phyloP scores from a whole-genome alignment of 225 moss, liverwort and hornwort genomes.

The Sphagnum contortum region DNA sequence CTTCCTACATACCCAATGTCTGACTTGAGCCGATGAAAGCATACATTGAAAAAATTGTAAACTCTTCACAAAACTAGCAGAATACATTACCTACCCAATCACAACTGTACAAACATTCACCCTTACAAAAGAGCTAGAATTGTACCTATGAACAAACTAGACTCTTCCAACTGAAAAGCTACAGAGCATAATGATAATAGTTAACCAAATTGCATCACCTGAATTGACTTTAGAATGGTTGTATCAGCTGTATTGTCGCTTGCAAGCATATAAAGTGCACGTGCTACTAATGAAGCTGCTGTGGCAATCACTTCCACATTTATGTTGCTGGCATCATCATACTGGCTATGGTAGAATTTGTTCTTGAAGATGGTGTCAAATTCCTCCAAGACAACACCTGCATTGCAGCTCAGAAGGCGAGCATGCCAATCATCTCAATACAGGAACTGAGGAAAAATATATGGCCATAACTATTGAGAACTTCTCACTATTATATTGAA shows the following conservation, averaged over 20 bases:
- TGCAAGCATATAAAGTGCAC: conserved; percentile 60
- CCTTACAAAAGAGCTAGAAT: no score
- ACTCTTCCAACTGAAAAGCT: no score
- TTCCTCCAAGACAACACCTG: conserved; percentile 83
- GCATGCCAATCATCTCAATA: background rate
- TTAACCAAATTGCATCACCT: conserved; percentile 13
- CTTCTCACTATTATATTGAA: no score
- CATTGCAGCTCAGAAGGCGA: conserved; percentile 14
- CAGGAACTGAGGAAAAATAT: background rate
- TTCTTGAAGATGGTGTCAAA: conserved; percentile 69
- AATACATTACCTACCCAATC: no score
- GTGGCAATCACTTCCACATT: conserved; percentile 40
- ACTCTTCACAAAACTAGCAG: no score
- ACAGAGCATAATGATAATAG: no score
- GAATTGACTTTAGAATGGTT: conserved; percentile 43
- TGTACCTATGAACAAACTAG: no score
- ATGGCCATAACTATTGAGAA: no score
- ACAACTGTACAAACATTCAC: no score
- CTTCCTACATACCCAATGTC: no score
- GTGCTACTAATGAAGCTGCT: conserved; percentile 70
- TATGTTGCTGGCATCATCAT: conserved; percentile 58
- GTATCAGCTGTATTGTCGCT: conserved; percentile 48
- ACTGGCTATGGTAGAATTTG: conserved; percentile 68
- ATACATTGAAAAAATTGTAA: no score
- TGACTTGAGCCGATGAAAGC: no score